These are phyloP conservation scores for Bipolaris sorokiniana DNA, from an alignment of 2,329 filamentous ascomycete species.

Conservation along the genomic window DNA sequence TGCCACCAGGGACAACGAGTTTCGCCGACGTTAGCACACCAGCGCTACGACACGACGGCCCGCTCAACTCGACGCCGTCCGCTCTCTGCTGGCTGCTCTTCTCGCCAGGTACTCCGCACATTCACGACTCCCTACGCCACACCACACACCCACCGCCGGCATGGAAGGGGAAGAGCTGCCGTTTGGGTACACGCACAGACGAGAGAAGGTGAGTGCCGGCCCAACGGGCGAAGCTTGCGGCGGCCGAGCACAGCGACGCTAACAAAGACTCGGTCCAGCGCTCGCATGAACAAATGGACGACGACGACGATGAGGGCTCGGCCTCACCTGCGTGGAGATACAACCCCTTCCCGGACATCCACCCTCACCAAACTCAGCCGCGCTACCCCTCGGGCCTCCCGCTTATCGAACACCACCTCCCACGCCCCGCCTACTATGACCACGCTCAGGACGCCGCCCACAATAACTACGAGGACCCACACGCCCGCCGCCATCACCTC, in stretches of 20 bases:
- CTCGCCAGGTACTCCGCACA: neutral
- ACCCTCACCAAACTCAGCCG: slow-evolving; percentile 4
- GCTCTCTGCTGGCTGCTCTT: slow-evolving; percentile 1
- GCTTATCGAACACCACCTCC: slow-evolving; percentile 6
- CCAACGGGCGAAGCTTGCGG: slow-evolving; percentile 9
- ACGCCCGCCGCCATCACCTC: slow-evolving; percentile 1
- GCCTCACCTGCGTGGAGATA: slow-evolving; percentile 36
- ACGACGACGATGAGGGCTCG: slow-evolving; percentile 24
- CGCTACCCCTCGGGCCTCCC: slow-evolving; percentile 6
- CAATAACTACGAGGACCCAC: slow-evolving; percentile 1
- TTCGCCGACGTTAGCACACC: slow-evolving; percentile 21
- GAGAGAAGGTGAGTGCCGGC: slow-evolving; percentile 42
- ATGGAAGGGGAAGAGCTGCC: slow-evolving; percentile 41
- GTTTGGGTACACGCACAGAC: slow-evolving; percentile 42
- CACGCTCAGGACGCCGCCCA: neutral
- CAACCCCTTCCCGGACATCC: slow-evolving; percentile 3
- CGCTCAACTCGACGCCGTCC: slow-evolving; percentile 6
- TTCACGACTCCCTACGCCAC: slow-evolving; percentile 2
- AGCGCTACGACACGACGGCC: slow-evolving; percentile 11
- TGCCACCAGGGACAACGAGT: slow-evolving; percentile 18
- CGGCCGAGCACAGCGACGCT: slow-evolving; percentile 12
- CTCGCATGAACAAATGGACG: slow-evolving; percentile 44
- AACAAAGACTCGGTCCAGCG: slow-evolving; percentile 34
- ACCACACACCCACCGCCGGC: slow-evolving; percentile 1
- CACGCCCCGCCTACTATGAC: neutral